phyloP scores from a whole-genome alignment of 2,329 filamentous ascomycete genomes.

The Aureobasidium subglaciale region DNA sequence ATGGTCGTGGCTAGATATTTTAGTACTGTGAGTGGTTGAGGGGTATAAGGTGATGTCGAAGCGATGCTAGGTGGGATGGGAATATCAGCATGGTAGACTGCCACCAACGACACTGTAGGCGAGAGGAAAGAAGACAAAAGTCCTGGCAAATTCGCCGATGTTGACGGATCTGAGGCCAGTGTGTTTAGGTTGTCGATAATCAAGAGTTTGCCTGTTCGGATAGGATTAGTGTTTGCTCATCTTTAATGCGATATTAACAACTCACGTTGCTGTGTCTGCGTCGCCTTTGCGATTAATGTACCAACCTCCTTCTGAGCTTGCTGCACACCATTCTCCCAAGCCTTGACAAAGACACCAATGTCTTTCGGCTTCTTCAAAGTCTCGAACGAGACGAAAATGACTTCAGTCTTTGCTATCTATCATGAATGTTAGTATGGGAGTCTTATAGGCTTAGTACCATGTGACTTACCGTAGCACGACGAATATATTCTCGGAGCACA shows the following conservation, averaged over 20 bases:
- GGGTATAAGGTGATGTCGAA: constrained; percentile 45
- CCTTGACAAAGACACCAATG: constrained; percentile 58
- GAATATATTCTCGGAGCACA: constrained; percentile 65
- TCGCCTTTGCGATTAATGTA: constrained; percentile 7
- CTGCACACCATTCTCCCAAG: constrained; percentile 26
- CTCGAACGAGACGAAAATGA: constrained; percentile 72
- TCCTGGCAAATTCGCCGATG: constrained; percentile 53
- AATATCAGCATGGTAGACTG: constrained; percentile 76
- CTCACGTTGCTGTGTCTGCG: constrained; percentile 8
- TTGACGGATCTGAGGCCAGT: constrained; percentile 48
- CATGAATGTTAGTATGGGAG: background rate
- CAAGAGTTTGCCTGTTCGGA: constrained; percentile 57
- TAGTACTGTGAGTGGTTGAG: constrained; percentile 64
- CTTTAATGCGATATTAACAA: background rate
- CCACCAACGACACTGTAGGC: constrained; percentile 64
- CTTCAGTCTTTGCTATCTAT: constrained; percentile 57
- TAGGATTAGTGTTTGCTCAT: constrained; percentile 1
- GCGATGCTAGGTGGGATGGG: constrained; percentile 42
- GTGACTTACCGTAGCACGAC: constrained; percentile 58
- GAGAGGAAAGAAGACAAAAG: constrained; percentile 65
- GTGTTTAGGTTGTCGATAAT: constrained; percentile 74
- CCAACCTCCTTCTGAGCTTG: constrained; percentile 27
- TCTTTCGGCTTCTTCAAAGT: constrained; percentile 58
- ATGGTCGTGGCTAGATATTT: constrained; percentile 85
- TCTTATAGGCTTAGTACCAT: too few relatives aligned